Evolutionary conservation across 495 filamentous ascomycete species (phyloP).

Genomic region (Lasiosphaeria miniovina): DNA sequence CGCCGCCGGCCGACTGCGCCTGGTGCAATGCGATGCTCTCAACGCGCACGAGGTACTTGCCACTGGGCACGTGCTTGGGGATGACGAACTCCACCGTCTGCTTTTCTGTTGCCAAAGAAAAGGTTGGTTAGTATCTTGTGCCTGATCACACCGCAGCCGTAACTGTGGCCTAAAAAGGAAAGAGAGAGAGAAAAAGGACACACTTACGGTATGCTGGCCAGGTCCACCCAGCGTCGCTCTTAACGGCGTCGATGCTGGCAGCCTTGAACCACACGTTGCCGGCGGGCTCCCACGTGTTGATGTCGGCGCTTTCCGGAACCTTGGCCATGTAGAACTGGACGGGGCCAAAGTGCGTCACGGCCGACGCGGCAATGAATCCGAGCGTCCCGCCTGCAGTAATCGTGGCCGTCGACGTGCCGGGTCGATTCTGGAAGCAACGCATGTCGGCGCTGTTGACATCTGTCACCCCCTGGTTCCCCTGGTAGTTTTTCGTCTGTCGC

Average conservation of each 20-base stretch:
- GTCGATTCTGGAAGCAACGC: slow-evolving; percentile 38
- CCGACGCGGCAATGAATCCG: slow-evolving; percentile 38
- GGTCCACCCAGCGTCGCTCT: background rate
- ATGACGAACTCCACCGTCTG: slow-evolving; percentile 33
- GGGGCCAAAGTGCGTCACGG: slow-evolving; percentile 43
- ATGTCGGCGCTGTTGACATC: slow-evolving; percentile 39
- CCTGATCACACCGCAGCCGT: no score
- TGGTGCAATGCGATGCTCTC: slow-evolving; percentile 49
- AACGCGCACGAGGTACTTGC: slow-evolving; percentile 48
- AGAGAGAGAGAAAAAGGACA: background rate
- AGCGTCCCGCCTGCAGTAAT: slow-evolving; percentile 38
- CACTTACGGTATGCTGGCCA: slow-evolving; percentile 38
- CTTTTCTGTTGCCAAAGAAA: slow-evolving; percentile 8
- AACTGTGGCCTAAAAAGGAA: background rate
- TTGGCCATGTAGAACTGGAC: slow-evolving; percentile 48
- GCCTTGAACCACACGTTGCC: slow-evolving; percentile 49
- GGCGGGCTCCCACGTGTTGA: slow-evolving; percentile 40
- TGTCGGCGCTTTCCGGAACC: slow-evolving; percentile 33
- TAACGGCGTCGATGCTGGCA: slow-evolving; percentile 6
- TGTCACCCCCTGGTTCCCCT: slow-evolving; percentile 40
- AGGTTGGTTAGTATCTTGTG: background rate
- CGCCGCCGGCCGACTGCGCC: slow-evolving; percentile 37
- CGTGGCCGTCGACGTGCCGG: slow-evolving; percentile 27
- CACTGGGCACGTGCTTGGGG: slow-evolving; percentile 38
- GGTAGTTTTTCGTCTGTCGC: slow-evolving; percentile 46